phyloP scores from a whole-genome alignment of 2,329 filamentous ascomycete genomes.

The Pseudogymnoascus sp. region DNA sequence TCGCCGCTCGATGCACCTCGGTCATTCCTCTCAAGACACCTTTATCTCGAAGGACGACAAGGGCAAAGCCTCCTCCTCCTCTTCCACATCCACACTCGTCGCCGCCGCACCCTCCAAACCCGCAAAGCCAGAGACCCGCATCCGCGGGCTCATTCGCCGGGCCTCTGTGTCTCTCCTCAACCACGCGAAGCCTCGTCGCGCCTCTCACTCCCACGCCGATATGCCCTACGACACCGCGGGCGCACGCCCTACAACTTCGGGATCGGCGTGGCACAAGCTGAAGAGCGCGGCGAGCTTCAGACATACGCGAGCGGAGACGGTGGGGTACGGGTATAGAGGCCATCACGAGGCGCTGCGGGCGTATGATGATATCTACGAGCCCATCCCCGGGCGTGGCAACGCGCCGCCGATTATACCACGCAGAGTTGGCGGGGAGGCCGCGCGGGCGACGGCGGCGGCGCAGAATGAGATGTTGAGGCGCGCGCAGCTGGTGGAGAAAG shows the following conservation, averaged over 20 bases:
- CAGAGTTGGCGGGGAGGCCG: constrained; percentile 53
- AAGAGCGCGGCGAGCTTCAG: constrained; percentile 28
- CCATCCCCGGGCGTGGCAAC: constrained; percentile 33
- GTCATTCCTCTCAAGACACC: constrained; percentile 24
- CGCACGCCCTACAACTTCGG: constrained; percentile 28
- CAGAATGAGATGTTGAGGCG: constrained; percentile 42
- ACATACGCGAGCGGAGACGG: constrained; percentile 19
- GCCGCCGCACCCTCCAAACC: constrained; percentile 32
- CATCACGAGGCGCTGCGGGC: background rate
- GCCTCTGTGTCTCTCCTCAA: constrained; percentile 48
- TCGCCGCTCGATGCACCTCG: background rate
- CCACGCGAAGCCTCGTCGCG: constrained; percentile 43
- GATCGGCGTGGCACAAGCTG: constrained; percentile 23
- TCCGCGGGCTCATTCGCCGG: constrained; percentile 47
- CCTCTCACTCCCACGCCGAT: constrained; percentile 30
- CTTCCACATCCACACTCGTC: constrained; percentile 12
- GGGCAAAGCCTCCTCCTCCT: constrained; percentile 37
- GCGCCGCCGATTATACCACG: constrained; percentile 54
- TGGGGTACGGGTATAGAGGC: background rate
- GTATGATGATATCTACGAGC: constrained; percentile 7
- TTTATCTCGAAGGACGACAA: constrained; percentile 24
- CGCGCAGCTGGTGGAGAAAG: constrained; percentile 33
- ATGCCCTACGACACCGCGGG: constrained; percentile 21
- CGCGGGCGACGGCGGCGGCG: constrained; percentile 50
- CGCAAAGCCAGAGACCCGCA: constrained; percentile 39